phyloP scores from a whole-genome alignment of 2,329 filamentous ascomycete genomes.

The Ophiostoma australiae region DNA sequence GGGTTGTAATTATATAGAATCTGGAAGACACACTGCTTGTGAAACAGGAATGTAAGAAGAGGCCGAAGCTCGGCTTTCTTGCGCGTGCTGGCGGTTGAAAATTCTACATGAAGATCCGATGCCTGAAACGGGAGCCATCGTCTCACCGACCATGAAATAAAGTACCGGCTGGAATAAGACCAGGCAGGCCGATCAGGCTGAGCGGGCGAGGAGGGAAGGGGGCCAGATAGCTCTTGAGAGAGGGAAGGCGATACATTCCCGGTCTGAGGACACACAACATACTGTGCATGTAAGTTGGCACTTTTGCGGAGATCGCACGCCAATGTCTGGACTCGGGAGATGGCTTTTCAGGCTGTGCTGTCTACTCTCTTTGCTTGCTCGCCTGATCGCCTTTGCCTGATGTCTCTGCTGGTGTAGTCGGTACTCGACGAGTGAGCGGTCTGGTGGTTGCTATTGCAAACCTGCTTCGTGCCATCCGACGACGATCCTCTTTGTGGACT shows the following conservation, averaged over 20 bases:
- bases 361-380: background rate
- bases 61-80: background rate
- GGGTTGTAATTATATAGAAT: background rate
- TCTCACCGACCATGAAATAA: background rate
- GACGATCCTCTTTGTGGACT: background rate
- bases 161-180: background rate
- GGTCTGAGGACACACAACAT: background rate
- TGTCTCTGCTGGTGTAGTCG: background rate
- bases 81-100: background rate
- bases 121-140: background rate
- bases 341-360: background rate
- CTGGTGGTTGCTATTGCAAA: background rate
- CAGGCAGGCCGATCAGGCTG: conserved; percentile 1
- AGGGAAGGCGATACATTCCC: background rate
- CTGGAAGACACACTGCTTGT: background rate
- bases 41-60: background rate
- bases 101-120: background rate
- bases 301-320: background rate
- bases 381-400: background rate
- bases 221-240: background rate
- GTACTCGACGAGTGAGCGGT: background rate
- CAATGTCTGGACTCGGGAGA: background rate
- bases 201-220: background rate
- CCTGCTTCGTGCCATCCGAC: background rate
- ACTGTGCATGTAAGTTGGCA: too few species aligned